Percentiles rank a stretch among this genome's conserved stretches.
Evolutionary conservation across 306 rosid genomes (phyloP).

Genomic region (Trichosanthes truncata): DNA sequence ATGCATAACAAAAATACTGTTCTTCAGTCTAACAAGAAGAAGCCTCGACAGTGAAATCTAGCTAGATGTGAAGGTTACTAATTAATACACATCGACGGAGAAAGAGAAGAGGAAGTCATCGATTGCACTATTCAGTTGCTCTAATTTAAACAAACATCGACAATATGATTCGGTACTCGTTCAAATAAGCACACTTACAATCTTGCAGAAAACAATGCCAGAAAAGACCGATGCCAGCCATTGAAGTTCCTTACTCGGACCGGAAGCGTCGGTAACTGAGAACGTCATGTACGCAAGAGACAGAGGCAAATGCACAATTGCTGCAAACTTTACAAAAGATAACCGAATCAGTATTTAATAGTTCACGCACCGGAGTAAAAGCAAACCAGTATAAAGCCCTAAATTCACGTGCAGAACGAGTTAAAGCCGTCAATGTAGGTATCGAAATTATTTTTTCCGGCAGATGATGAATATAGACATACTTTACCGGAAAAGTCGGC

Average conservation of each 20-base stretch:
- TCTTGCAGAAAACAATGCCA: constrained; percentile 52
- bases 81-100: not conserved
- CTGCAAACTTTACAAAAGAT: constrained; percentile 23
- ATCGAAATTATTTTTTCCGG: not conserved
- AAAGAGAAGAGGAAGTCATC: not conserved
- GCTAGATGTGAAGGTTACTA: not conserved
- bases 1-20: too few species aligned
- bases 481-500: not conserved
- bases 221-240: constrained; percentile 45
- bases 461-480: not conserved
- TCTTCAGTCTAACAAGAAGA: not conserved
- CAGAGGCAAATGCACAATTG: constrained; percentile 34
- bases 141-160: not conserved
- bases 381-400: not conserved
- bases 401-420: not conserved
- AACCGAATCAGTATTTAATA: not conserved
- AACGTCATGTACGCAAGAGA: constrained; percentile 22
- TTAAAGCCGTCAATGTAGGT: not conserved
- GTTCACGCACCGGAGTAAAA: not conserved
- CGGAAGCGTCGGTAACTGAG: constrained; percentile 25
- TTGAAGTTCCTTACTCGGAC: constrained; percentile 41
- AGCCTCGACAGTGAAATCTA: not conserved
- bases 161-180: not conserved
- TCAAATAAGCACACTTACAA: constrained; percentile 46
- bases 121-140: not conserved